Evolutionary conservation across 73 alveolate genomes (phyloP).

Genomic region (Uronychia setigera): DNA sequence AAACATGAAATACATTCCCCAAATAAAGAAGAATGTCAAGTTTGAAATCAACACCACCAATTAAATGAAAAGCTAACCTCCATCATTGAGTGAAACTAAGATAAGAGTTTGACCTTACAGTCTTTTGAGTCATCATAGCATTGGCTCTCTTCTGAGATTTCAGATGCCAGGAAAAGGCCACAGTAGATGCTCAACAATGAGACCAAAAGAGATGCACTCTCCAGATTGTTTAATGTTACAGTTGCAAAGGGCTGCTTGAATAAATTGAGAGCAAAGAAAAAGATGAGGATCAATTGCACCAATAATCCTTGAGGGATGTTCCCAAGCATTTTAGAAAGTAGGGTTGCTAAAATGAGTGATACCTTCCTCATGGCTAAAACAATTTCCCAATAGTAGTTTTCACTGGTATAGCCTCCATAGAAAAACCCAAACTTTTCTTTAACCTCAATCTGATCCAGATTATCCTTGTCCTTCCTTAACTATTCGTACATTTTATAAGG

Average conservation of each 20-base stretch:
- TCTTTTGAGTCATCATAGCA: too few species aligned
- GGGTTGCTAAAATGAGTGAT: not conserved
- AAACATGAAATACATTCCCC: too few species aligned
- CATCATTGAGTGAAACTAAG: too few species aligned
- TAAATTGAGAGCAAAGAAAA: not conserved
- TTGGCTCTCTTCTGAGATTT: too few species aligned
- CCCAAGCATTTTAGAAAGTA: not conserved
- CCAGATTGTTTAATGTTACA: not conserved
- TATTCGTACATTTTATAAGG: not conserved
- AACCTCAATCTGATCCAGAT: not conserved
- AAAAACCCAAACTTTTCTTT: conserved; percentile 33
- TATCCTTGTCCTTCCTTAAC: not conserved
- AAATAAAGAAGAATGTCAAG: too few species aligned
- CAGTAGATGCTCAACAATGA: not conserved
- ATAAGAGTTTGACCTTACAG: too few species aligned
- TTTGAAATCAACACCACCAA: too few species aligned
- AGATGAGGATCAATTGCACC: not conserved
- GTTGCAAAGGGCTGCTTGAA: not conserved
- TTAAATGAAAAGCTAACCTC: too few species aligned
- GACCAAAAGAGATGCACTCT: not conserved
- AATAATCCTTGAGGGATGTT: not conserved
- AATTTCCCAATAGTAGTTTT: conserved; percentile 34
- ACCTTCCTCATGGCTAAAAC: conserved; percentile 1
- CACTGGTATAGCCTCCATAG: conserved; percentile 34
- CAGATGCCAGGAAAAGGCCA: not conserved